Evolutionary conservation across 805 yeast species (phyloP).

Genomic region (Phaffomyces opuntiae): DNA sequence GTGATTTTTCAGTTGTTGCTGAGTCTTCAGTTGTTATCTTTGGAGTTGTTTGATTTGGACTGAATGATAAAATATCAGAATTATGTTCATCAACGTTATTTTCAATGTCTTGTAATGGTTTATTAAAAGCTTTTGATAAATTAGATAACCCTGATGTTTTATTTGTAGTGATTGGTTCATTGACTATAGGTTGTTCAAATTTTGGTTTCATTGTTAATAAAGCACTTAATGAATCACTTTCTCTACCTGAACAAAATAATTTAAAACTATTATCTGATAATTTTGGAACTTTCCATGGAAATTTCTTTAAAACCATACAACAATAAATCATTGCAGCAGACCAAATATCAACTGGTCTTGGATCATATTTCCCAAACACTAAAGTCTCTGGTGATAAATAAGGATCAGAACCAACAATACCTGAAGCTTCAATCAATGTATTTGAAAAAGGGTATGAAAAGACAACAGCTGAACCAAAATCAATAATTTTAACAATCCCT

Average conservation of each 20-base stretch:
- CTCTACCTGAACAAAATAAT: slow-evolving; percentile 67
- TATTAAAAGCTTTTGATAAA: slow-evolving; percentile 21
- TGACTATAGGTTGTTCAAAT: slow-evolving; percentile 27
- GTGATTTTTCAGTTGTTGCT: slow-evolving; percentile 9
- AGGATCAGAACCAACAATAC: slow-evolving; percentile 86
- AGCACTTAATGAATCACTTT: slow-evolving; percentile 60
- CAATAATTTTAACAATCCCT: slow-evolving; percentile 85
- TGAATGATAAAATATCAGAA: slow-evolving; percentile 1
- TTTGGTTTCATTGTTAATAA: slow-evolving; percentile 49
- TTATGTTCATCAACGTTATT: not conserved
- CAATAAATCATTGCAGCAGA: slow-evolving; percentile 85
- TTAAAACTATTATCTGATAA: slow-evolving; percentile 76
- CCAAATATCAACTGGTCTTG: slow-evolving; percentile 93
- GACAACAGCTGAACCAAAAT: slow-evolving; percentile 90
- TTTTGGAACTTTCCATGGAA: slow-evolving; percentile 94
- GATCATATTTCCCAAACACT: slow-evolving; percentile 76
- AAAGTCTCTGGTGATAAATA: slow-evolving; percentile 90
- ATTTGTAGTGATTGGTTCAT: slow-evolving; percentile 8
- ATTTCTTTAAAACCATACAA: slow-evolving; percentile 85
- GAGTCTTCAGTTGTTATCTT: slow-evolving; percentile 8
- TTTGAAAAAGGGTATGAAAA: slow-evolving; percentile 81
- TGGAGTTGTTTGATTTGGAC: slow-evolving; percentile 4
- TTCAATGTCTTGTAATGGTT: slow-evolving; percentile 19
- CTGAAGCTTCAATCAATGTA: slow-evolving; percentile 67
- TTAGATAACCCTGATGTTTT: slow-evolving; percentile 20